Evolutionary conservation across 495 filamentous ascomycete species (phyloP).

Genomic region (Penicillium goetzii): DNA sequence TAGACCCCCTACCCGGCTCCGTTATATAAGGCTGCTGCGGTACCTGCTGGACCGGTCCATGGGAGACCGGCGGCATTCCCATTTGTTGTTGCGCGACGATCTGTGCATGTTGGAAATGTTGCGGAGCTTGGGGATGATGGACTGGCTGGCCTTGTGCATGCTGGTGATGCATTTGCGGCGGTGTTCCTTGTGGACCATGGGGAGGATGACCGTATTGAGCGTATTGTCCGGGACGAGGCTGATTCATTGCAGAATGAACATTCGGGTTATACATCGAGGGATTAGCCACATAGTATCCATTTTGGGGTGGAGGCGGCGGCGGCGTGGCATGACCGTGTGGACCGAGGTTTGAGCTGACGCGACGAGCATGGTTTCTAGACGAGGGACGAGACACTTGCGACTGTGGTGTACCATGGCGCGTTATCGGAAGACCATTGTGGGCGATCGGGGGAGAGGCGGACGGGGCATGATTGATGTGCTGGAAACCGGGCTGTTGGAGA

Average conservation of each 20-base stretch:
- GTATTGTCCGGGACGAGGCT: constrained; percentile 52
- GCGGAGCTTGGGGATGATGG: constrained; percentile 37
- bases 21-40: constrained; percentile 68
- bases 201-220: constrained; percentile 50
- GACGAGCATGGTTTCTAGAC: constrained; percentile 76
- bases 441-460: constrained; percentile 88
- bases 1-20: constrained; percentile 62
- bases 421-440: constrained; percentile 70
- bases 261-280: constrained; percentile 84
- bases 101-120: constrained; percentile 51
- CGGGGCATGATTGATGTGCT: constrained; percentile 82
- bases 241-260: constrained; percentile 48
- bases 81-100: constrained; percentile 35
- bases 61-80: constrained; percentile 43
- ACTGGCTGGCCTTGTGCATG: constrained; percentile 42
- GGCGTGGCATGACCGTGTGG: constrained; percentile 64
- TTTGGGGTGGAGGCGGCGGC: constrained; percentile 65
- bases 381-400: constrained; percentile 79
- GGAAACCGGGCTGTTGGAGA: constrained; percentile 74
- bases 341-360: constrained; percentile 75
- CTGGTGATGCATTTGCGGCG: constrained; percentile 37
- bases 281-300: constrained; percentile 85
- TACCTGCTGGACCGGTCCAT: constrained; percentile 63
- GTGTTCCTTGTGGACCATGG: constrained; percentile 39
- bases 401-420: constrained; percentile 78